phyloP scores from a whole-genome alignment of 495 filamentous ascomycete species.

The Neurospora sp. region DNA sequence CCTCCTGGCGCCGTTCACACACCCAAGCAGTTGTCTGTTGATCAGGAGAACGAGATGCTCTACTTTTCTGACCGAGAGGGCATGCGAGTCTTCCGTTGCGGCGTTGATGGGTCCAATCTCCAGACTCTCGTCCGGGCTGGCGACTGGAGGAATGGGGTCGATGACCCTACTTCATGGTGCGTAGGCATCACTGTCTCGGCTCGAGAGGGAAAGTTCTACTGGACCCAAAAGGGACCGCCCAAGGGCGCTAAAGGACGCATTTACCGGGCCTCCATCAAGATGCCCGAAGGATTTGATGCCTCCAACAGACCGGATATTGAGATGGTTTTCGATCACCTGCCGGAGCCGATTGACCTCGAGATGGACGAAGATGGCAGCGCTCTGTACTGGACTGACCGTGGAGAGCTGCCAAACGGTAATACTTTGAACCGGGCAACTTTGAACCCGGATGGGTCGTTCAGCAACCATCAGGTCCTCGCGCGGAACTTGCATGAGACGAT shows the following conservation, averaged over 20 bases:
- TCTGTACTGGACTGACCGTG: slow-evolving; percentile 49
- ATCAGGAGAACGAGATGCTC: slow-evolving; percentile 18
- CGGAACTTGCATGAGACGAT: slow-evolving; percentile 41
- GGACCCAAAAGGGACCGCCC: slow-evolving; percentile 46
- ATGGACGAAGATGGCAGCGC: slow-evolving; percentile 28
- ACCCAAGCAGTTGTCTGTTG: slow-evolving; percentile 42
- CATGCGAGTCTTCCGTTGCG: slow-evolving; percentile 33
- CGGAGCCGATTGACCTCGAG: slow-evolving; percentile 47
- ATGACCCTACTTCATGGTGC: slow-evolving; percentile 38
- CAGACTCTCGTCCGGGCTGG: slow-evolving; percentile 33
- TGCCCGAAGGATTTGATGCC: slow-evolving; percentile 18
- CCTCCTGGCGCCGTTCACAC: slow-evolving; percentile 35
- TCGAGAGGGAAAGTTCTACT: slow-evolving; percentile 36
- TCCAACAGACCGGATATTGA: slow-evolving; percentile 29
- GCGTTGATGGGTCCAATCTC: slow-evolving; percentile 36
- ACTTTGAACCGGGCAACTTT: slow-evolving; percentile 29
- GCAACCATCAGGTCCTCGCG: slow-evolving; percentile 13
- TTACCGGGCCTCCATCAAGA: slow-evolving; percentile 28
- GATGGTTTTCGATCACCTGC: slow-evolving; percentile 30
- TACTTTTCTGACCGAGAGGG: slow-evolving; percentile 51
- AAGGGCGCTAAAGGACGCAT: slow-evolving; percentile 39
- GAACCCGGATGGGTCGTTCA: slow-evolving; percentile 5
- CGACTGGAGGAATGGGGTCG: slow-evolving; percentile 8
- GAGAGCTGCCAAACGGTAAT: slow-evolving; percentile 40
- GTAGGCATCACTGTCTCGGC: slow-evolving; percentile 40